Base-by-base conservation (phyloP, 768 basidiomycete genomes). In the Lactarius pseudohatsudake region DNA sequence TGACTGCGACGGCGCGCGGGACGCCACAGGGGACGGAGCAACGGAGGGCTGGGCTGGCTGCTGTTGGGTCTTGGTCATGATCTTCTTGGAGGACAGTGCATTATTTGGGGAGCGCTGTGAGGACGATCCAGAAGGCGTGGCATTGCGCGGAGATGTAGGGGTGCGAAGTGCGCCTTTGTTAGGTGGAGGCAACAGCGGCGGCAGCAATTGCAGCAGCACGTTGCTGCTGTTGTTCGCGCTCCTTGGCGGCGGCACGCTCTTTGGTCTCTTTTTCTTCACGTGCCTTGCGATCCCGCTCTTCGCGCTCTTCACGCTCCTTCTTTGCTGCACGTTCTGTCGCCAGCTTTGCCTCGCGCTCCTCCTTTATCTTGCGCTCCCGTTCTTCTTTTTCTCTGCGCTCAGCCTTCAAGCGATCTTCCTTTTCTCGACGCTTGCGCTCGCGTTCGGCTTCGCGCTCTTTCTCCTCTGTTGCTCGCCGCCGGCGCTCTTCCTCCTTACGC, bases 401-500 rank as follows among this genome's bases (percentile, higher is more conserved):
- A 32, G 78, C 77, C 71, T 76, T 81, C 40, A 72, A 76, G 65
- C 79, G 85, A 71, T 91, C 88, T 73, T 91, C 90, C 76, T 84
- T 86, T 79, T 91, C 89, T 75, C 83, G 87, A 68, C 84, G 84
- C 78, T 89, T 87, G 66, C 85, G 81, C 69, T 92, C 89, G 16
- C 87, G 84, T 73, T 93, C 91, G 18, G 82, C 86, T 70, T 92
- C 88, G 16, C 86, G 86, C 69, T 93, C 91, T 71, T 88, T 87
- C 76, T 94, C 92, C 72, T 94, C 90, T 43, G 87, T 84, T 66
- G 86, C 76, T 30, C 91, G 87, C 74, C 87, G 86, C 64, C 90
- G 85, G 36, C 82, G 80, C 75, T 96, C 93, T 76, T 97, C 95
- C 54, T 94, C 94, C 74, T 89, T 92, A 64, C 87, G 84, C 53